Conservation (phyloP, 2,329 filamentous ascomycete species). For the Venturia pyrina region DNA sequence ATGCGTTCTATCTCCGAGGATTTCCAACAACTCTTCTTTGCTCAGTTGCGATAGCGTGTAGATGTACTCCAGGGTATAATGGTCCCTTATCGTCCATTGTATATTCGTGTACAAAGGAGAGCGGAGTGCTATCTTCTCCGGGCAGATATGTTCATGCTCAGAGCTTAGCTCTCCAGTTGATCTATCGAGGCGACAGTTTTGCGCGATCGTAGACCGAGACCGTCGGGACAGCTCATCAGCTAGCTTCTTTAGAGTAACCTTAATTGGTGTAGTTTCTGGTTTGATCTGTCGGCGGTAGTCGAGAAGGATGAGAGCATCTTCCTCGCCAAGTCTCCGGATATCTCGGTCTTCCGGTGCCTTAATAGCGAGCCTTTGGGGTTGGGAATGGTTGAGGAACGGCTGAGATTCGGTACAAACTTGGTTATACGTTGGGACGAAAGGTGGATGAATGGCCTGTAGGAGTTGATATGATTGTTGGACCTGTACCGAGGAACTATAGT, state of each 20-base stretch:
- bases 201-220: not conserved
- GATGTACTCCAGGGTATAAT: not conserved
- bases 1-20: not conserved
- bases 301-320: not conserved
- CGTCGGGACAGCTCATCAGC: not conserved
- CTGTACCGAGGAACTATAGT: too few relatives aligned
- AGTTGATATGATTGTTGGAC: too few relatives aligned
- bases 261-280: not conserved
- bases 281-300: not conserved
- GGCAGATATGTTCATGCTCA: not conserved
- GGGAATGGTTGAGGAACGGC: not conserved
- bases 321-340: not conserved
- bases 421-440: not conserved
- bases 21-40: not conserved
- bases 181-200: not conserved
- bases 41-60: not conserved
- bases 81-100: not conserved
- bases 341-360: not conserved
- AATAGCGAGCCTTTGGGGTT: not conserved
- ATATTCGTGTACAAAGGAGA: not conserved
- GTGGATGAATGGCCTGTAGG: not conserved
- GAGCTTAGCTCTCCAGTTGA: not conserved
- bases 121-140: not conserved
- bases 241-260: not conserved
- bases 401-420: not conserved